Evolutionary conservation across 1,284 basidiomycete species (phyloP), one percentile per base, ranked within the genome.

Genomic region (Ceratobasidium sp.): DNA sequence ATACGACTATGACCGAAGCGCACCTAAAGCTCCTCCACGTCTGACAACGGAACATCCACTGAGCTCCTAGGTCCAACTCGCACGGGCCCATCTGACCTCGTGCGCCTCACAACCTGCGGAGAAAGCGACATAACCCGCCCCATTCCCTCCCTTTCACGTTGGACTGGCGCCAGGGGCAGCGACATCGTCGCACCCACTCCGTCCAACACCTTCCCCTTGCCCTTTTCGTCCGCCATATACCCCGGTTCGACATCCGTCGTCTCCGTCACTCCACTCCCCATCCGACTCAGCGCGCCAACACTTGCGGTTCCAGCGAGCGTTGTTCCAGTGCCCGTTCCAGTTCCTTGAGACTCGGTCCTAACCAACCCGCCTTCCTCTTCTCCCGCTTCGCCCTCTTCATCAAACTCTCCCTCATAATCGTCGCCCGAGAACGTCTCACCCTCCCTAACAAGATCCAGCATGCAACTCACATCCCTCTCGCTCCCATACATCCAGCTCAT

Each of bases 221-320:
- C 71, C 61, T 64, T 64, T 28, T 74, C 71, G 23, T 74, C 71
- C 28, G 52, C 46, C 57, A 10, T n/a, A n/a, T n/a, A 33, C 59
- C 13, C 57, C 28, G 13, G 38, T 15, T 12, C n/a, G n/a, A 74
- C 71, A 23, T 74, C 71, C n/a, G 71, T 74, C 44, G 61, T 40
- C n/a, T 65, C 61, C 9, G 71, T 52, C 15, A 62, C 44, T 7
- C 38, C 46, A 23, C 71, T 74, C 13, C 40, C 57, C 71, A 48
- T 52, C 26, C 59, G 71, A 17, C 71, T 74, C 33, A 64, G 38
- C 33, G 59, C 59, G 7, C 68, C 68, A 20, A 59, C n/a, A n/a
- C 68, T 71, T 17, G 48, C 71, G 4, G 59, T 74, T 48, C 71
- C 71, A 50, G 26, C 71, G 38, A 74, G 26, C 1, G 71, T 74